Evolutionary conservation across 2,329 filamentous ascomycete genomes (phyloP), one percentile per base, ranked within the genome.

Genomic region (Dactylellina leptospora): DNA sequence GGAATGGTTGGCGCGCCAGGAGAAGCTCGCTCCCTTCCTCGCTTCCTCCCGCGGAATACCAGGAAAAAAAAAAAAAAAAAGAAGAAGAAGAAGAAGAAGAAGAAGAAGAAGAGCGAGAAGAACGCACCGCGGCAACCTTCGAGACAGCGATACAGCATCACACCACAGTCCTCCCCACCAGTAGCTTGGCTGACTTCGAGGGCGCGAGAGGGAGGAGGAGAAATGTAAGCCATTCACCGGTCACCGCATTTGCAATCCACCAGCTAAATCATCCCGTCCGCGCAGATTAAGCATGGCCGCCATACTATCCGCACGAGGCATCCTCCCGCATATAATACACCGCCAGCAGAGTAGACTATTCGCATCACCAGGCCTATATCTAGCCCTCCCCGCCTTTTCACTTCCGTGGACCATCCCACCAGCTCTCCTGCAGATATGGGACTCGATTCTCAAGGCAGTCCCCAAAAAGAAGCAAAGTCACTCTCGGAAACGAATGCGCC

Each of bases 401-500:
- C 38, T 82, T 91, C 75, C 84, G 22, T 80, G 87, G 75, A 86
- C 83, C 53, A 83, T 93, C 55, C 88, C 90, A 4, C 85, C 85
- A 3, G 78, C 92, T n/a, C 81, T 96, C 36, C 64, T 59, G 11
- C 36, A 72, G 18, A 20, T 72, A 27, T 72, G 68, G 68, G 93
- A 97, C 76, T 92, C 91, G 4, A 86, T 99, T 47, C 84, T 99
- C 76, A 88, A 88, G 75, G 95, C 95, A 0, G 95, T 97, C 13
- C 95, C 95, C 3, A 99, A 99, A 85, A 97, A 96, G 83, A 99
- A 97, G 86, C 96, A 92, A 30, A 97, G 93, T 42, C 92, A 99
- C 81, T 91, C 91, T 84, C 96, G 95, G 83, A 96, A 92, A 85
- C 86, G 95, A 76, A 89, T 92, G 79, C 87, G 96, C 77, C 92